Evolutionary conservation across 352 stramenopile genomes (phyloP).

Genomic region (Phytophthora sansomeana): DNA sequence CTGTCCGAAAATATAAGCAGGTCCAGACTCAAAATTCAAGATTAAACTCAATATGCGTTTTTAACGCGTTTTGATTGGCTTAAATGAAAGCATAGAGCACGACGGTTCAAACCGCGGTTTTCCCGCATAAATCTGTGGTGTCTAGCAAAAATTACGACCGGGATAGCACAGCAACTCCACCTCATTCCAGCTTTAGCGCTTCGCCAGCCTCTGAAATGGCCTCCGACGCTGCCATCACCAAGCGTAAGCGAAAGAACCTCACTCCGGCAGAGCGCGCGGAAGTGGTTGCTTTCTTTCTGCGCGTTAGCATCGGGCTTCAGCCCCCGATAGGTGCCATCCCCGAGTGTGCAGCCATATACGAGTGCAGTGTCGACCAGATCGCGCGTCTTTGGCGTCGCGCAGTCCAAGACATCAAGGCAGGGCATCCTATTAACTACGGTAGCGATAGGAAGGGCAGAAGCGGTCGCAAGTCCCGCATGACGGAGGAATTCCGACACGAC

Average conservation of each 20-base stretch:
- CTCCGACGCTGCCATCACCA: neutral
- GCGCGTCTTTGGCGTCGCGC: neutral
- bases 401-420: constrained; percentile 1
- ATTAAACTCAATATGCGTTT: neutral
- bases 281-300: neutral
- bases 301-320: neutral
- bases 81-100: constrained; percentile 5
- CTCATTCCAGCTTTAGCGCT: constrained; percentile 4
- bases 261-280: constrained; percentile 3
- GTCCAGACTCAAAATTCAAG: neutral
- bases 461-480: constrained; percentile 7
- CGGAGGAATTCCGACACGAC: constrained; percentile 1
- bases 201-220: constrained; percentile 1
- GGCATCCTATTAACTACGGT: neutral
- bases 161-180: neutral
- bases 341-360: neutral
- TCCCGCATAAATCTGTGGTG: neutral
- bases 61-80: neutral
- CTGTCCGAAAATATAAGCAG: constrained; percentile 15
- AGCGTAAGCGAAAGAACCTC: neutral
- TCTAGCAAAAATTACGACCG: neutral
- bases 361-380: neutral
- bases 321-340: neutral
- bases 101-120: neutral
- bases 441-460: constrained; percentile 6